Evolutionary conservation across 2,329 filamentous ascomycete genomes (phyloP).

Genomic region (Penicillium frequentans): DNA sequence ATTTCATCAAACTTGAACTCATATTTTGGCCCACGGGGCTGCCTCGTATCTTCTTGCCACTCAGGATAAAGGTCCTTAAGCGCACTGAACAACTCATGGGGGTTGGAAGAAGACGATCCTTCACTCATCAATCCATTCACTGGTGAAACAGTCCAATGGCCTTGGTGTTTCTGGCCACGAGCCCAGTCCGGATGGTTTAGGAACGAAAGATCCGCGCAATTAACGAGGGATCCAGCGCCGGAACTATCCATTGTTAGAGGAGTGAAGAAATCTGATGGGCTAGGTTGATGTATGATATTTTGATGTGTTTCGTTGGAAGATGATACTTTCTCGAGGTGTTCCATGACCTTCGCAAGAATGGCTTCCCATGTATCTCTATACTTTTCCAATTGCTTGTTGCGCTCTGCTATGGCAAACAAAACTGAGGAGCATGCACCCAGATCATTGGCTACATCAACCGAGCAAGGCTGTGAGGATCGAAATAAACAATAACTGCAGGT

Average conservation of each 20-base stretch:
- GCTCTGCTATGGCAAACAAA: constrained; percentile 19
- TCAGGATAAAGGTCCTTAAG: not conserved
- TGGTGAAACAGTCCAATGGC: not conserved
- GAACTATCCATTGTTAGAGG: not conserved
- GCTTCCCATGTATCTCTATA: constrained; percentile 21
- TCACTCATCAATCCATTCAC: not conserved
- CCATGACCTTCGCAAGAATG: constrained; percentile 15
- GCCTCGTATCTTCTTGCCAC: not conserved
- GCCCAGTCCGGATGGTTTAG: not conserved
- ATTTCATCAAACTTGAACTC: not conserved
- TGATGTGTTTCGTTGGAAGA: not conserved
- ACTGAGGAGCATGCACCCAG: constrained; percentile 18
- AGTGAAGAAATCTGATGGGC: not conserved
- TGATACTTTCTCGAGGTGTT: constrained; percentile 2
- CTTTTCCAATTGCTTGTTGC: constrained; percentile 12
- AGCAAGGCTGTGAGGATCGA: constrained; percentile 16
- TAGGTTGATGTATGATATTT: not conserved
- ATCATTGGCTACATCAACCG: constrained; percentile 15
- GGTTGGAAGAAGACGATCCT: no score
- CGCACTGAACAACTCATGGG: no score
- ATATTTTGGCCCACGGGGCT: not conserved
- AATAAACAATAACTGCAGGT: constrained; percentile 16
- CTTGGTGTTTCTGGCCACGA: not conserved
- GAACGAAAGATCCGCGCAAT: not conserved
- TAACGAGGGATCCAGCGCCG: not conserved